Evolutionary conservation across 192 early-diverging fungal genomes (phyloP), one percentile per base, ranked within the genome.

Genomic region (Pilobolus umbonatus): DNA sequence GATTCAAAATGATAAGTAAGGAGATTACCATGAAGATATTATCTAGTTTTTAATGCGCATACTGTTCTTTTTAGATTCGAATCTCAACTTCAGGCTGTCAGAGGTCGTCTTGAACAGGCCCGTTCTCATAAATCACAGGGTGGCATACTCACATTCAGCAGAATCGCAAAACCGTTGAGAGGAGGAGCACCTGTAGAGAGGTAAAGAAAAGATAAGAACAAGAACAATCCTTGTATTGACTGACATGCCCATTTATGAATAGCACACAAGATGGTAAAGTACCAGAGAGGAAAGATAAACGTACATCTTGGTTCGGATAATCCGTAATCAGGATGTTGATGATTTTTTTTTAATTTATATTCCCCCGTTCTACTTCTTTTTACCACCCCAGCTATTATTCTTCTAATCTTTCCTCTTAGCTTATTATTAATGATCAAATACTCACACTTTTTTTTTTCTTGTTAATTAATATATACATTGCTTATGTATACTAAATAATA

Each of bases 81-180:
- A 64, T 82, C 85, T n/a, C 88, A 92, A 65, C 59, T 92, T 24
- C 75, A 85, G 50, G 78, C 83, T 36, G 79, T 91, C 62, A 68
- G 88, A 31, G 87, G 89, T 65, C 79, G 85, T 60, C 75, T 92
- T 35, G 87, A 91, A 63, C 85, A 91, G 68, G 88, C 88, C 47
- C 72, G 85, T 83, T 39, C 67, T 22, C 67, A 66, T 42, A 69
- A 62, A 48, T 60, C 61, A 28, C 65, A 67, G 40, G 66, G 31
- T 47, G 45, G 60, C 26, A 48, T 55, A n/a, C 38, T 75, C 2
- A 50, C 55, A 17, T 69, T 73, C 50, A 64, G 67, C 62, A 24
- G 70, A 38, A 92, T 98, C 57, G 91, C 93, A 60, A 94, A 94
- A 76, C 95, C 93, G 47, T 69, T 98, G 57, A 81, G 92, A 43